Percentiles rank a stretch among this genome's conserved stretches.
Conservation (phyloP, 2,329 filamentous ascomycete species). For the Stagonosporopsis tanaceti region DNA sequence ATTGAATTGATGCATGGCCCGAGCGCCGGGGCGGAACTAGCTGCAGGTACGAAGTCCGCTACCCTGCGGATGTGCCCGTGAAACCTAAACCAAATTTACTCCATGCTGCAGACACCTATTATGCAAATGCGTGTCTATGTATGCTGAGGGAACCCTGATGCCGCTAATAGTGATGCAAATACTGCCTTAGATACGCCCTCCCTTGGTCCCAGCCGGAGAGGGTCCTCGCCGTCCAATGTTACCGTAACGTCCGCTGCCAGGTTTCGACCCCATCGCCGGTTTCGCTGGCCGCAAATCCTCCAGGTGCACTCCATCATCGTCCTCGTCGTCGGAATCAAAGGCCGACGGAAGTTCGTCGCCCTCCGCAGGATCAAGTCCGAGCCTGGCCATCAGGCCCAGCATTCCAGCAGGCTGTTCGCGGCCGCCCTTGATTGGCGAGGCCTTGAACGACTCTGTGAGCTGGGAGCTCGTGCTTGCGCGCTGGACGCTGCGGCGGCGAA, state of each 20-base stretch:
- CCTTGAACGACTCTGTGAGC: slow-evolving; percentile 27
- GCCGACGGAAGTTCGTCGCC: slow-evolving; percentile 32
- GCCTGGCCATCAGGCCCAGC: slow-evolving; percentile 11
- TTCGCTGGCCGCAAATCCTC: slow-evolving; percentile 1
- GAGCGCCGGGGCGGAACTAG: slow-evolving; percentile 14
- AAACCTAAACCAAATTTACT: not conserved
- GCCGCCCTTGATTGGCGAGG: slow-evolving; percentile 9
- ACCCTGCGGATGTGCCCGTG: not conserved
- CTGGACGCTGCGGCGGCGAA: slow-evolving; percentile 26
- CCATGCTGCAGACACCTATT: not conserved
- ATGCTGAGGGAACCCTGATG: slow-evolving; percentile 2
- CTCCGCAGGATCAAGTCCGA: slow-evolving; percentile 17
- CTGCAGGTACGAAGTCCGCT: slow-evolving; percentile 8
- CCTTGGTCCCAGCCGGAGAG: not conserved
- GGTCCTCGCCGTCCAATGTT: not conserved
- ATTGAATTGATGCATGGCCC: slow-evolving; percentile 15
- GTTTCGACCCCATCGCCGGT: slow-evolving; percentile 2
- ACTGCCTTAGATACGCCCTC: not conserved
- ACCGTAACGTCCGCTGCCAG: not conserved
- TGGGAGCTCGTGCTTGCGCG: slow-evolving; percentile 28
- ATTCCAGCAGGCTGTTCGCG: slow-evolving; percentile 12
- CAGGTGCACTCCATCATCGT: slow-evolving; percentile 26
- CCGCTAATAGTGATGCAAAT: slow-evolving; percentile 6
- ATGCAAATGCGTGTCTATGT: slow-evolving; percentile 12
- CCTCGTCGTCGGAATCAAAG: slow-evolving; percentile 34